Evolutionary conservation across 352 stramenopile species (phyloP), one percentile per base, ranked within the genome.

Genomic region (Phytophthora podocarpi): DNA sequence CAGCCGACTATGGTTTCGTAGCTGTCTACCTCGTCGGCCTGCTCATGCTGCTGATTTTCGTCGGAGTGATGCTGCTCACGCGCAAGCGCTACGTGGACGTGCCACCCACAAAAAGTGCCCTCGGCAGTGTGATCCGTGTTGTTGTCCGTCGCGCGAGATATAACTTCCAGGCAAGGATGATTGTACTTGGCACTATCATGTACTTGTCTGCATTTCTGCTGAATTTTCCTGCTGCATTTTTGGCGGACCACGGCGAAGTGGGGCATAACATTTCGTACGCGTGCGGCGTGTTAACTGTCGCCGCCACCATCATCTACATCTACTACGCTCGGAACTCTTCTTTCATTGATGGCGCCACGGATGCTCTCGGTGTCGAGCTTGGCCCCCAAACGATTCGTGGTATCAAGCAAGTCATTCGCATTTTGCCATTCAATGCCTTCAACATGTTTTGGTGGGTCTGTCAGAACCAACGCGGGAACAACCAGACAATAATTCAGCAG

Each of bases 401-500:
- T 1, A 70, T 85, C 51, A 90, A 87, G 61, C 65, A 75, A 39
- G 66, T 90, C 16, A 66, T 90, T 30, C 32, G 43, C 1, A 27
- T 60, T 10, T 28, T 66, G 20, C 58, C 58, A 4, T 60, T 66
- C 18, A 66, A 76, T 13, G 70, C 77, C 1, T 87, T 82, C 59
- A 85, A 72, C 28, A 74, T 87, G 51, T 72, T 90, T 27, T 90
- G 76, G 70, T 71, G 80, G 42, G 71, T 74, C 21, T 74, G 70
- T 20, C 80, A 89, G 51, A 80, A 87, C 64, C 80, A 89, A 54
- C 70, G 68, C 11, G 78, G 70, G 46, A 89, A 89, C 67, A 85
- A 85, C 52, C 80, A 89, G 56, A 68, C 72, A 8, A 89, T 89
- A 58, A 81, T 80, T 4, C 80, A 89, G 62, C 80, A 89, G 54